Base-by-base conservation (phyloP, 2,329 filamentous ascomycete species). In the Apiospora arundinis region DNA sequence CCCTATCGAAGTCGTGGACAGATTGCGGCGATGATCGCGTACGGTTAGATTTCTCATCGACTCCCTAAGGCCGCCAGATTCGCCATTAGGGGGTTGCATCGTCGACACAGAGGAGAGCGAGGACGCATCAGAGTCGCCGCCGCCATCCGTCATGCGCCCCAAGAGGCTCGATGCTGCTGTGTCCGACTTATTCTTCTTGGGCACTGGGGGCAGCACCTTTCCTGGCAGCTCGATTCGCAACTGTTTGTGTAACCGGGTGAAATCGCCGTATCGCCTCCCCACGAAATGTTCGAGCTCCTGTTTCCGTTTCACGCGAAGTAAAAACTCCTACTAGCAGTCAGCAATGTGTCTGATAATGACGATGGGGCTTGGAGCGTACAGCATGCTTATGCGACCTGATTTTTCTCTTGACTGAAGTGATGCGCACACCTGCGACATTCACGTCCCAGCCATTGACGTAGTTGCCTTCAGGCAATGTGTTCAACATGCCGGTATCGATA, bases 371-470 rank as follows among this genome's bases (percentile, higher is more conserved):
- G 6, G 21, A 37, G 84, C 91, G 82, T 84, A 94, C 93, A 69
- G 96, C 94, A 85, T 98, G 95, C 77, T 95, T 93, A 81, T 98
- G 96, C 78, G 96, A 91, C 72, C 95, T 88, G 40, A 98, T 91
- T 72, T 94, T 97, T 78, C 95, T 91, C 86, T 95, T 97, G 69
- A 95, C 87, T 9, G 91, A 92, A 2, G 90, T 92, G 37, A 94
- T 91, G 73, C 95, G 90, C 68, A 98, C 96, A 52, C 92, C 95
- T 14, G 95, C 94, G 68, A 99, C 92, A 80, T 99, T 99, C 75
- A 98, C 91, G 80, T 98, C 96, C 96, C 96, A 98, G 42, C 95
- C 94, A 80, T 99, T 95, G 78, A 98, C 93, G 74, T 92, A 92
- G 81, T 98, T 92, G 5, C 96, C 96, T 80, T 98, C 94, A 0